A percentile compares a stretch with the other conserved stretches of the same genome.
phyloP scores from a whole-genome alignment of 2,329 filamentous ascomycete genomes.

The Colletotrichum euphorbiae region DNA sequence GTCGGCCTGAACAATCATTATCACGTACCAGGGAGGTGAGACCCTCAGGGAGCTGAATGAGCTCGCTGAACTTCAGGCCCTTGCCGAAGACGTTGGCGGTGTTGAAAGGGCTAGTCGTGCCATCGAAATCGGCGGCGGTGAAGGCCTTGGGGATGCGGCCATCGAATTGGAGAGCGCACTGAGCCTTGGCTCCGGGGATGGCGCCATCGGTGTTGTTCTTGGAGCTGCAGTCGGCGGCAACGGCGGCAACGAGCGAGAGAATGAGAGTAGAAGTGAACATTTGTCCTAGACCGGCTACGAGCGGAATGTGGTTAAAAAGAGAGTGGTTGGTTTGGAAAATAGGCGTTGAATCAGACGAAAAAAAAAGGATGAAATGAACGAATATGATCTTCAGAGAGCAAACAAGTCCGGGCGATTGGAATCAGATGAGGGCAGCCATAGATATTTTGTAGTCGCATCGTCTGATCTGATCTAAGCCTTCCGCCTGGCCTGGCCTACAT shows the following conservation, averaged over 20 bases:
- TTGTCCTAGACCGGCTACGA: constrained; percentile 38
- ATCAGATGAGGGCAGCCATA: constrained; percentile 17
- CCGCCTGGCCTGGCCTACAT: not conserved
- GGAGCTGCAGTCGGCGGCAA: constrained; percentile 21
- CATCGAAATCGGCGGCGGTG: constrained; percentile 56
- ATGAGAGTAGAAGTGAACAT: constrained; percentile 37
- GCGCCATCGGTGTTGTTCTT: constrained; percentile 34
- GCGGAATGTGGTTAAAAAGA: constrained; percentile 28
- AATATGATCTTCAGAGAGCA: constrained; percentile 25
- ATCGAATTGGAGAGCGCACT: constrained; percentile 58
- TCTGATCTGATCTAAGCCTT: constrained; percentile 25
- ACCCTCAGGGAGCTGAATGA: constrained; percentile 60
- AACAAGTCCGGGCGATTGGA: not conserved
- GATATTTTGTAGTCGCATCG: constrained; percentile 29
- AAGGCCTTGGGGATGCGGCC: constrained; percentile 57
- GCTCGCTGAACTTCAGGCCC: constrained; percentile 62
- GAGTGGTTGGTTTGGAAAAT: constrained; percentile 19
- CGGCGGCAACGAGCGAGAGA: constrained; percentile 31
- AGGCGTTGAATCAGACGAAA: constrained; percentile 33
- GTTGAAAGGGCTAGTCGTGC: constrained; percentile 60
- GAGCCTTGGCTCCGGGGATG: constrained; percentile 39
- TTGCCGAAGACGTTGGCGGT: constrained; percentile 64
- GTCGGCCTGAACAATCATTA: constrained; percentile 33
- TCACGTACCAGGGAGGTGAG: constrained; percentile 53
- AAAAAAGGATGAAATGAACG: constrained; percentile 32